These are phyloP conservation scores for Sutorius eximius DNA, from an alignment of 1,284 basidiomycete species.

Conservation along the genomic window DNA sequence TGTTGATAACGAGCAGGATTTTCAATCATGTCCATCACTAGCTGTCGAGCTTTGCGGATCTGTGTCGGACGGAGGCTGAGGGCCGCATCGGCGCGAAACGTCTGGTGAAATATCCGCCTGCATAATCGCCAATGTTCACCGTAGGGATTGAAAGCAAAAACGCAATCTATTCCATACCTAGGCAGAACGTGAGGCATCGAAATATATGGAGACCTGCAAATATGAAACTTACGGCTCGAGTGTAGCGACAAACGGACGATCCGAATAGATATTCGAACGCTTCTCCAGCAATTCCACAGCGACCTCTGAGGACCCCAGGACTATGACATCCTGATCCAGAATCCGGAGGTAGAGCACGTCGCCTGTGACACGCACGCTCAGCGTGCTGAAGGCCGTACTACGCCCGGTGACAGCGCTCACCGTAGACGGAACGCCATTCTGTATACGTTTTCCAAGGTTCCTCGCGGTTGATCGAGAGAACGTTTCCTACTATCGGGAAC, in stretches of 20 bases:
- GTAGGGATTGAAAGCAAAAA: constrained; percentile 8
- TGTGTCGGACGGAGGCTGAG: constrained; percentile 12
- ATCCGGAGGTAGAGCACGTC: constrained; percentile 11
- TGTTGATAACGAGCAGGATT: constrained; percentile 5
- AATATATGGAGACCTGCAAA: too few species aligned
- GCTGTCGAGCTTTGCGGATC: constrained; percentile 9
- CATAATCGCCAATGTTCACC: constrained; percentile 13
- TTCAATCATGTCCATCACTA: constrained; percentile 7
- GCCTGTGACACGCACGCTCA: background rate
- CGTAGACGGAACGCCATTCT: constrained; percentile 10
- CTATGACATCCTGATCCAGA: constrained; percentile 14
- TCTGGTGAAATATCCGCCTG: constrained; percentile 15
- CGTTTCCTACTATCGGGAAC: constrained; percentile 14
- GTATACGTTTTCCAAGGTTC: constrained; percentile 20
- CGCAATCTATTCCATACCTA: constrained; percentile 5
- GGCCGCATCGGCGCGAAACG: constrained; percentile 1
- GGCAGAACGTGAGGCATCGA: too few species aligned
- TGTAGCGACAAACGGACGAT: constrained; percentile 12
- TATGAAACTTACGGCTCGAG: constrained; percentile 9
- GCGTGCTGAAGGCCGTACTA: background rate
- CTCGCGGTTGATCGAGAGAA: background rate
- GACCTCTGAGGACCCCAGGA: constrained; percentile 7
- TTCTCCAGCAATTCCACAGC: constrained; percentile 16
- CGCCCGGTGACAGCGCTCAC: background rate
- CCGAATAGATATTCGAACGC: constrained; percentile 12